A percentile compares a stretch with the other conserved stretches of the same genome.
phyloP scores from a whole-genome alignment of 1,139 yeast species.

The Lodderomyces beijingensis region DNA sequence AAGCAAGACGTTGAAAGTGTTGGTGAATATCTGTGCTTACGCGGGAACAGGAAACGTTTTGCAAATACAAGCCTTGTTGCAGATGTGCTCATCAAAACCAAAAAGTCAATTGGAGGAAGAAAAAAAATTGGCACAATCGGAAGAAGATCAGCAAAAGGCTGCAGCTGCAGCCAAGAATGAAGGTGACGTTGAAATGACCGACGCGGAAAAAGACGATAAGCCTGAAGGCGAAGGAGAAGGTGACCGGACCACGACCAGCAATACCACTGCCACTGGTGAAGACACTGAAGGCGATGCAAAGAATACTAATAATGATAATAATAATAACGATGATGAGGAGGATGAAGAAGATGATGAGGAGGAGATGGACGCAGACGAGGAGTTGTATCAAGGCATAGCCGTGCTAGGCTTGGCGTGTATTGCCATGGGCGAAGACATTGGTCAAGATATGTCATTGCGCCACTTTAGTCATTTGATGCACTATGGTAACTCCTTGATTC shows the following conservation, averaged over 20 bases:
- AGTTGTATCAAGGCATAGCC: conserved; percentile 79
- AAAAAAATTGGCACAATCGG: conserved; percentile 33
- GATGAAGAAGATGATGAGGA: conserved; percentile 22
- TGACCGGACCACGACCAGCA: neutral
- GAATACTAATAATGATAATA: conserved; percentile 2
- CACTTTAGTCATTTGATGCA: conserved; percentile 98
- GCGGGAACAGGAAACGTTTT: conserved; percentile 98
- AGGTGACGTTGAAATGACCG: conserved; percentile 21
- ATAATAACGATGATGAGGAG: conserved; percentile 17
- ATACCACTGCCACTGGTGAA: neutral
- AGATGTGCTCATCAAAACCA: conserved; percentile 72
- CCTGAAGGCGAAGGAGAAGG: conserved; percentile 10
- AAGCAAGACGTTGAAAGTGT: conserved; percentile 80
- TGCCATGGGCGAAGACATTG: conserved; percentile 98
- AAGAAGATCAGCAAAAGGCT: conserved; percentile 29
- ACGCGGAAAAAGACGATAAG: conserved; percentile 11
- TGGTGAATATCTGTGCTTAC: conserved; percentile 90
- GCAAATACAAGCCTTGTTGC: conserved; percentile 86
- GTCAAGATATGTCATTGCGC: conserved; percentile 95
- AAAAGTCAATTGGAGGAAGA: conserved; percentile 31
- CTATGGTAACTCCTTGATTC: conserved; percentile 87
- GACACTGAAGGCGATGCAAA: neutral
- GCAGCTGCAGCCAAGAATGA: conserved; percentile 14
- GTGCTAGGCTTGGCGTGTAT: conserved; percentile 92
- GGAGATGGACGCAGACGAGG: conserved; percentile 48